Percentiles rank a stretch among this genome's conserved stretches.
Conservation (phyloP, 306 rosid genomes). For the Sicyos edulis region DNA sequence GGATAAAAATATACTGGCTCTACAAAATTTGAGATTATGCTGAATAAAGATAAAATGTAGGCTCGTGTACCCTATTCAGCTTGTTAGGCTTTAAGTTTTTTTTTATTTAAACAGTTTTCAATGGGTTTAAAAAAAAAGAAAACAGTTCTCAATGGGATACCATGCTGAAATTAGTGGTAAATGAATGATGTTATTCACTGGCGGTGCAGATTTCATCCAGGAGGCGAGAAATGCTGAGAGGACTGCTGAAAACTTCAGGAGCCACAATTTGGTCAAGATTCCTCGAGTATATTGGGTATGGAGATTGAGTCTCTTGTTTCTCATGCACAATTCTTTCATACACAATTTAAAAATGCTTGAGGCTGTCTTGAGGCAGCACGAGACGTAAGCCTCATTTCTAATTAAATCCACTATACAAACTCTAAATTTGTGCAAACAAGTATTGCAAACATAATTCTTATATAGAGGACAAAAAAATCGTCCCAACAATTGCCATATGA, state of each 20-base stretch:
- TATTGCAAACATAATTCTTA: too few species aligned
- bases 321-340: not conserved
- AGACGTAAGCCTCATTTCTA: too few species aligned
- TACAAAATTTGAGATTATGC: not conserved
- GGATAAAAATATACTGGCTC: not conserved
- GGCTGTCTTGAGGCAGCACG: too few species aligned
- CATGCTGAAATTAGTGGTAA: conserved; percentile 7
- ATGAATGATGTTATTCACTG: conserved; percentile 12
- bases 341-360: too few species aligned
- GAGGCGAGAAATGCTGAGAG: conserved; percentile 87
- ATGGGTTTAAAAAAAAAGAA: not conserved
- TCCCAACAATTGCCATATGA: too few species aligned
- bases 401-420: too few species aligned
- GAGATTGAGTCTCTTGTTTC: conserved; percentile 17
- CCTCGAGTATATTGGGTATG: conserved; percentile 88
- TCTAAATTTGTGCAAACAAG: too few species aligned
- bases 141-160: not conserved
- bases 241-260: conserved; percentile 56
- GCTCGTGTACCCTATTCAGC: not conserved
- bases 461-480: too few species aligned
- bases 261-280: conserved; percentile 55
- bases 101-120: not conserved
- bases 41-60: not conserved
- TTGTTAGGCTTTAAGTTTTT: not conserved
- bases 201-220: conserved; percentile 63